Base-by-base conservation (phyloP, 2,329 filamentous ascomycete species). In the Septoria linicola region DNA sequence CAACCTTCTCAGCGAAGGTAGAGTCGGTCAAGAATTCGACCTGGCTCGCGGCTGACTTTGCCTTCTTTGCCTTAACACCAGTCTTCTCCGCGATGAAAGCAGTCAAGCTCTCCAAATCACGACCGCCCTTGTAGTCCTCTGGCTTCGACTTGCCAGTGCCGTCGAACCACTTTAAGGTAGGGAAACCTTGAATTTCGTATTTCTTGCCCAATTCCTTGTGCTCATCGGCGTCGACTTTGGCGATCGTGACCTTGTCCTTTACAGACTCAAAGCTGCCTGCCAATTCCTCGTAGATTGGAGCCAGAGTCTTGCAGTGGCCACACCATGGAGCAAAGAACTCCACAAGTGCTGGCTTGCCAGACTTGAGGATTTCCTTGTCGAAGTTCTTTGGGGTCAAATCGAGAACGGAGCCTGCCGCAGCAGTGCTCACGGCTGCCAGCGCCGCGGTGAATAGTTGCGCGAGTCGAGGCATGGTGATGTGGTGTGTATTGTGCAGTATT, bases 301-400 rank as follows among this genome's bases (percentile, higher is more conserved):
- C 93, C 27, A 99, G 87, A 67, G 77, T 95, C 82, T 97, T 97
- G 89, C 93, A 99, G 80, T 99, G 93, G 25, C 93, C 95, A 68
- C 93, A 99, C 93, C 93, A 99, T 19, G 92, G 91, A 27, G 93
- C 93, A 69, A 95, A 97, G 81, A 99, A 99, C 72, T 97, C 91
- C 64, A 97, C 90, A 20, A 99, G 84, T 0, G 93, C 91, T 36
- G 93, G 92, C 78, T 95, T 97, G 72, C 90, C 90, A 39, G 88
- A 92, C 70, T 95, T 83, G 54, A 96, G 80, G 59, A 96, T 89
- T 49, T 96, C 79, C 41, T 85, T 76, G 77, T 97, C 92, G 71
- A 99, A 99, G 78, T 96, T 99, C 65, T 78, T 77, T 49, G 92
- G 90, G 54, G 87, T 84, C 55, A 99, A 85, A 72, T 97, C 92